These are phyloP conservation scores for Acrodontium crateriforme DNA, from an alignment of 2,329 filamentous ascomycete genomes.

Conservation along the genomic window DNA sequence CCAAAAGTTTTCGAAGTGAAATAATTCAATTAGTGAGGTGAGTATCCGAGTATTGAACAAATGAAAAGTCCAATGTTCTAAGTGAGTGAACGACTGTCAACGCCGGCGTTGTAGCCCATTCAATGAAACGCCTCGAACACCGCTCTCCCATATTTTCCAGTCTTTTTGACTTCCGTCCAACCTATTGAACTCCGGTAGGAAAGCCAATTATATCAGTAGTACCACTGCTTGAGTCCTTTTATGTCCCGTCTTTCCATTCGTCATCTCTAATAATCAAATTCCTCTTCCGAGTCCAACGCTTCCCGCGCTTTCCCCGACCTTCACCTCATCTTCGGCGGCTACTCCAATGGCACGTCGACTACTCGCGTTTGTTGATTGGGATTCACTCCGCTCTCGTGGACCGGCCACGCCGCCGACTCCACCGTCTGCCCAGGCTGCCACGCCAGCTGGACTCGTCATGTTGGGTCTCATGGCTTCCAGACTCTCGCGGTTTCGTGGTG, in stretches of 20 bases:
- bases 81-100: too few species aligned
- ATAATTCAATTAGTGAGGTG: too few species aligned
- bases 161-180: too few species aligned
- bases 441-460: conserved; percentile 4
- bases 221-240: neutral
- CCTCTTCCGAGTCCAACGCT: conserved; percentile 12
- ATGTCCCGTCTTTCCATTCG: neutral
- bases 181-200: too few species aligned
- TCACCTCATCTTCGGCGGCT: conserved; percentile 19
- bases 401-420: conserved; percentile 20
- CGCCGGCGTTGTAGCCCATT: too few species aligned
- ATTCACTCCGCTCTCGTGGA: conserved; percentile 23
- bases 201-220: too few species aligned
- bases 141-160: too few species aligned
- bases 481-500: neutral
- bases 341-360: conserved; percentile 13
- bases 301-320: conserved; percentile 24
- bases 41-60: too few species aligned
- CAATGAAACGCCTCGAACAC: too few species aligned
- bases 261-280: neutral
- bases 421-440: conserved; percentile 18
- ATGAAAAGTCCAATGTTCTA: too few species aligned
- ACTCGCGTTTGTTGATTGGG: conserved; percentile 24
- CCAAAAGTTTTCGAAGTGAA: too few species aligned
- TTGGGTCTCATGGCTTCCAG: neutral